Base-by-base conservation (phyloP, 202 grass and related monocot species). In the Bolboschoenoplectus hybrid region DNA sequence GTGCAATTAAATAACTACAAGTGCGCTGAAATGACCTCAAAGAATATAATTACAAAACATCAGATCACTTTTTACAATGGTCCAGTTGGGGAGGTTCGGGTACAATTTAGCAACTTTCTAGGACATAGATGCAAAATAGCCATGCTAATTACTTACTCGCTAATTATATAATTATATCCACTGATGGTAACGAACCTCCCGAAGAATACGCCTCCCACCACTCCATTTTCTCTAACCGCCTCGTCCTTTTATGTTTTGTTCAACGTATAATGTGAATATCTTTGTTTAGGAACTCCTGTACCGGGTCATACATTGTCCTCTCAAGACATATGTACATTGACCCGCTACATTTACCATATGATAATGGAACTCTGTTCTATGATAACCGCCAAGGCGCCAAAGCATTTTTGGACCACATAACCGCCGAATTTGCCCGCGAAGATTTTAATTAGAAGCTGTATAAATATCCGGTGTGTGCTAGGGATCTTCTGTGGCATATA, bases 191-290 rank as follows among this genome's bases (percentile, higher is more conserved):
- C 67, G 55, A 75, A 85, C 67, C 16, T 83, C 14, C 52, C 84
- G 71, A 13, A 63, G 6, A 13, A 66, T 49, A 11, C 84, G 84
- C 84, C 71, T 45, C 17, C 71, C 55, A 17, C 60, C 49, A n/a
- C 73, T 65, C 71, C 84, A 20, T 20, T 86, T 79, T 86, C 84
- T 51, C 10, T 79, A 86, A 86, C 84, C 8, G 84, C 84, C 20
- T 62, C 4, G 43, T 63, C 52, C 46, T 38, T 51, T 56, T 38
- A 14, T 0, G 5, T 17, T 75, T 34, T 35, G 1, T 52, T 35
- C 53, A 51, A 12, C 71, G 3, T 75, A n/a, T 36, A n/a, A 55
- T 64, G 39, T 64, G 8, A 34, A 11, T 38, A 0, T 65, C 16
- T 86, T 52, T 64, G 44, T 38, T 2, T 65, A 62, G 32, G 3